phyloP scores from a whole-genome alignment of 2,329 filamentous ascomycete species.

The Pseudophaeomoniella oleicola region DNA sequence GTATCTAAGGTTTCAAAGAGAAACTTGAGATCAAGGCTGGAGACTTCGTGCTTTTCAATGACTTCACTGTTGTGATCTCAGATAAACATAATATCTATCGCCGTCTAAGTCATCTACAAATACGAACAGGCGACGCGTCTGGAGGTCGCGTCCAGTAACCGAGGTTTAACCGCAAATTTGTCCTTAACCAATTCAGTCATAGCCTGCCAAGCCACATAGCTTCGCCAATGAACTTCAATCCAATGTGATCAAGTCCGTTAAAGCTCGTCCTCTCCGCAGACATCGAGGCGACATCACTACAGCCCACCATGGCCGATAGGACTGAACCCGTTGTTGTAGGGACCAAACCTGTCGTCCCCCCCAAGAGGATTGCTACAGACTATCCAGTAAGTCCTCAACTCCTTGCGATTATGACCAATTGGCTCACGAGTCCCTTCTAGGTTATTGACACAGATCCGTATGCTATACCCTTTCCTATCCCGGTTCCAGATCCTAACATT shows the following conservation, averaged over 20 bases:
- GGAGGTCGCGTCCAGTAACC: slow-evolving; percentile 1
- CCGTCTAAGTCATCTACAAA: not conserved
- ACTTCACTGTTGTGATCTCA: too few species aligned
- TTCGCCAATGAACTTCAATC: not conserved
- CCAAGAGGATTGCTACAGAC: slow-evolving; percentile 66
- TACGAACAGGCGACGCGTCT: not conserved
- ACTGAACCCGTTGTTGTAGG: too few species aligned
- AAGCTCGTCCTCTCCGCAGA: not conserved
- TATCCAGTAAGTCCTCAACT: slow-evolving; percentile 57
- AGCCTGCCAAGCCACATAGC: slow-evolving; percentile 1
- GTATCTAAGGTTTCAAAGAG: too few species aligned
- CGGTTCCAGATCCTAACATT: slow-evolving; percentile 2
- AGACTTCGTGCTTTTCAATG: not conserved
- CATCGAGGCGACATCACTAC: not conserved
- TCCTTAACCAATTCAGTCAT: not conserved
- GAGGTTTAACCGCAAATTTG: not conserved
- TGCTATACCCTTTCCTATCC: slow-evolving; percentile 20
- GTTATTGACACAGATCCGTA: slow-evolving; percentile 99
- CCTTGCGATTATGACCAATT: slow-evolving; percentile 1
- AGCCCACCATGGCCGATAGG: slow-evolving; percentile 6
- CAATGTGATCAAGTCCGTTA: not conserved
- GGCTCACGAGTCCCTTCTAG: slow-evolving; percentile 36
- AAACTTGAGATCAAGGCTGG: not conserved
- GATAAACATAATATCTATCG: not conserved
- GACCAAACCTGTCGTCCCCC: slow-evolving; percentile 51